These are phyloP conservation scores for Leccinum aurantiacum DNA, from an alignment of 768 basidiomycete genomes.

Conservation along the genomic window DNA sequence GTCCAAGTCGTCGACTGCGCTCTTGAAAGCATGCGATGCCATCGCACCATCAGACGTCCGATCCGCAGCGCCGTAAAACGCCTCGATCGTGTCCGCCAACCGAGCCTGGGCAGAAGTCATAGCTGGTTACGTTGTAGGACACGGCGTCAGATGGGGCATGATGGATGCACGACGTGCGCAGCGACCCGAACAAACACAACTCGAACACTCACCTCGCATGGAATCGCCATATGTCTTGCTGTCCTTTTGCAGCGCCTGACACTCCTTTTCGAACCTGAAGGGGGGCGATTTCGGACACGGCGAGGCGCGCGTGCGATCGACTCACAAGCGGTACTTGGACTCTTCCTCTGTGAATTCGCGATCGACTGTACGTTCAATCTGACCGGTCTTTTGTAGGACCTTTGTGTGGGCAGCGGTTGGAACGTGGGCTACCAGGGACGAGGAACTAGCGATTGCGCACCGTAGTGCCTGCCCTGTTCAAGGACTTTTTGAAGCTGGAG, in stretches of 20 bases:
- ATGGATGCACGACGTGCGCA: too few species aligned
- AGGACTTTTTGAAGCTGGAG: constrained; percentile 85
- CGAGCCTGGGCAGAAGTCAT: constrained; percentile 94
- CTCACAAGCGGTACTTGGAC: constrained; percentile 85
- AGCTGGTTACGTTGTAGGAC: constrained; percentile 36
- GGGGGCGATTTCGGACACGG: background rate
- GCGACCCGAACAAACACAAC: background rate
- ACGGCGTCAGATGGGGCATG: background rate
- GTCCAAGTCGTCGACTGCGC: constrained; percentile 93
- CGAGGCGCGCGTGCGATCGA: background rate
- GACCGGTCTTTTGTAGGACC: constrained; percentile 97
- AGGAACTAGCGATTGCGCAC: constrained; percentile 41
- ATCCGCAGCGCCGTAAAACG: constrained; percentile 88
- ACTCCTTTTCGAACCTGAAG: constrained; percentile 93
- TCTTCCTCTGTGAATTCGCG: constrained; percentile 93
- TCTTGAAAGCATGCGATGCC: constrained; percentile 95
- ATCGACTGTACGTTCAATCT: constrained; percentile 95
- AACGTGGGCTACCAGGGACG: constrained; percentile 3
- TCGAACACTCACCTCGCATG: constrained; percentile 69
- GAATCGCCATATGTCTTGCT: constrained; percentile 93
- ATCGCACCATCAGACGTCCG: constrained; percentile 88
- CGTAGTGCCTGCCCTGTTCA: constrained; percentile 90
- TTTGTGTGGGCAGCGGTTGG: constrained; percentile 30
- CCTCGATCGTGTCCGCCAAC: constrained; percentile 90
- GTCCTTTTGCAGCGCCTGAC: constrained; percentile 89